These are phyloP conservation scores for Trypethelium eluteriae DNA, from an alignment of 495 filamentous ascomycete genomes.

Conservation along the genomic window DNA sequence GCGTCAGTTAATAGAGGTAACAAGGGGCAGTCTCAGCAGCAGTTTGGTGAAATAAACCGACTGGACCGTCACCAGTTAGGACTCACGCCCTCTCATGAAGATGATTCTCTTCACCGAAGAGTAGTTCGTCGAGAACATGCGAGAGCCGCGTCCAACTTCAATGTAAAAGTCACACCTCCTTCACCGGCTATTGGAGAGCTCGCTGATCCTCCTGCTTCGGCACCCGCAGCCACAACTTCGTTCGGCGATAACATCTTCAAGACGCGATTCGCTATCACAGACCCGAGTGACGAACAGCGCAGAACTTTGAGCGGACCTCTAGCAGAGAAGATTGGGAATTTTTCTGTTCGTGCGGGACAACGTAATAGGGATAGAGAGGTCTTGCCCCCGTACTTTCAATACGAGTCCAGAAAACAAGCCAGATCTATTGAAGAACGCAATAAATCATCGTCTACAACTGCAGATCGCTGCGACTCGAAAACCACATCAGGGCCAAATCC, in stretches of 20 bases:
- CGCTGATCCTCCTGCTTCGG: not conserved
- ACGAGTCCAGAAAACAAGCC: too few relatives aligned
- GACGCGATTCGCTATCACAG: not conserved
- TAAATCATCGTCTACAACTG: not conserved
- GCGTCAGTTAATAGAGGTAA: too few relatives aligned
- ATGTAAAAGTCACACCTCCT: not conserved
- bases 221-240: not conserved
- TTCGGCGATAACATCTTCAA: not conserved
- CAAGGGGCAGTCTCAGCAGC: not conserved
- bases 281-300: not conserved
- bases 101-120: not conserved
- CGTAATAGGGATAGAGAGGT: too few relatives aligned
- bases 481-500: not conserved
- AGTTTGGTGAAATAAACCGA: not conserved
- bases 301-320: not conserved
- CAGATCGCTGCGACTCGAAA: not conserved
- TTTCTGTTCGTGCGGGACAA: too few relatives aligned
- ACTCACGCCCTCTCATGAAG: not conserved
- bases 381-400: too few relatives aligned
- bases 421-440: too few relatives aligned
- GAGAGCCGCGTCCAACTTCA: not conserved
- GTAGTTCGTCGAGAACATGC: not conserved
- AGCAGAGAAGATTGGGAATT: not conserved
- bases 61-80: not conserved
- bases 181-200: not conserved